Evolutionary conservation across 2,329 filamentous ascomycete genomes (phyloP), one percentile per base, ranked within the genome.

Genomic region (Parastagonospora nodorum): DNA sequence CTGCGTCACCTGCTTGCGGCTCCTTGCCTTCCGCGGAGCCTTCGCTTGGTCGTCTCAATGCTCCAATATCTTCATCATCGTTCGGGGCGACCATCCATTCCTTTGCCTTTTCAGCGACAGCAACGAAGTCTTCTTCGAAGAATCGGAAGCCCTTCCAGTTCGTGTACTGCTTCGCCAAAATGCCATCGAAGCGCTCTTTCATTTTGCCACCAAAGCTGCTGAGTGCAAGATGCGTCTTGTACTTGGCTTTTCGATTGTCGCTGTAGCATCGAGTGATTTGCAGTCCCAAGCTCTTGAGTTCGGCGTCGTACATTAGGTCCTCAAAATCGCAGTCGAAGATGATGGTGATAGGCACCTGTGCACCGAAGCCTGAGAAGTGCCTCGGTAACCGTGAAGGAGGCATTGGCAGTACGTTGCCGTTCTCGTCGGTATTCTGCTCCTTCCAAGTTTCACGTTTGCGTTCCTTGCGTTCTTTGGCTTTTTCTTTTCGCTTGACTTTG

Each of bases 321-420:
- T 99, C 92, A 71, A 95, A 99, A 60, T 89, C 86, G 75, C 93
- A 97, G 77, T 99, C 94, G 56, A 99, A 78, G 51, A 99, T 80
- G 59, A 99, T 78, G 0, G 90, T 84, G 16, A 97, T 77, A 1
- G 92, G 92, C 0, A 95, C 82, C 48, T 85, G 83, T 42, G 80
- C 77, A 4, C 80, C 75, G n/a, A 48, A 15, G 63, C 73, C 46
- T 12, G 61, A 58, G 15, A 53, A 59, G 38, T 60, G 55, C 29
- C 63, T 58, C 15, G 60, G 54, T 9, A 55, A 42, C n/a, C 63
- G 47, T 19, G 49, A 47, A n/a, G 60, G 58, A 10, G 58, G 61
- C 10, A 51, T 53, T 14, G 51, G 55, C 16, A 55, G 55, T n/a
- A 48, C 50, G 15, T 55, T 53, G 31, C 61, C 56, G 16, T 62